A percentile compares a stretch with the other conserved stretches of the same genome.
phyloP scores from a whole-genome alignment of 1,284 basidiomycete genomes.

The Schizophyllum amplum region DNA sequence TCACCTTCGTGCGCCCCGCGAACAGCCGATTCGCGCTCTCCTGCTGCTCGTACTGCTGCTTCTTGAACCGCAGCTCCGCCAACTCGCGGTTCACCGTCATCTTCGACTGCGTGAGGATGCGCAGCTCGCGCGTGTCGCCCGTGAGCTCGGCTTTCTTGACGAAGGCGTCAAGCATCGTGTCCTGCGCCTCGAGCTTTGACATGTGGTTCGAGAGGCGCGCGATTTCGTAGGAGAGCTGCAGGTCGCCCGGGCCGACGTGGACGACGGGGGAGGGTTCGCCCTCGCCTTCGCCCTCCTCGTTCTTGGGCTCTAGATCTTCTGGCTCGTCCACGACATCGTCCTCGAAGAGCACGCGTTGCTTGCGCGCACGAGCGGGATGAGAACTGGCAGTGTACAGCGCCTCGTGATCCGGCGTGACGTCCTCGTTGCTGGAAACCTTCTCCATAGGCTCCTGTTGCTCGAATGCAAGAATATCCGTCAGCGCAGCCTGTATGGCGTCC shows the following conservation, averaged over 20 bases:
- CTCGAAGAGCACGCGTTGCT: conserved; percentile 29
- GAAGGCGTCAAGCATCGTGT: conserved; percentile 75
- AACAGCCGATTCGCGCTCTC: conserved; percentile 79
- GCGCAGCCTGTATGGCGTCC: conserved; percentile 89
- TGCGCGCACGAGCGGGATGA: conserved; percentile 10
- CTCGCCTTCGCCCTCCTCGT: conserved; percentile 36
- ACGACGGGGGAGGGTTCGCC: conserved; percentile 22
- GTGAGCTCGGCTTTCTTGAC: conserved; percentile 93
- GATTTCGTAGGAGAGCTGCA: conserved; percentile 82
- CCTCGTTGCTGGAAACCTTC: conserved; percentile 15
- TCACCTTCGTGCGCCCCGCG: conserved; percentile 70
- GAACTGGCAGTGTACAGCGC: conserved; percentile 1
- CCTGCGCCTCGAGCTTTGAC: conserved; percentile 70
- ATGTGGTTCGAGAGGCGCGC: conserved; percentile 69
- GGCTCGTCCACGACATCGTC: conserved; percentile 30
- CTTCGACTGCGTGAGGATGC: conserved; percentile 75
- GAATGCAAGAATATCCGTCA: conserved; percentile 88
- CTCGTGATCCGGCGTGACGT: conserved; percentile 1
- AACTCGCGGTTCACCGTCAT: conserved; percentile 77
- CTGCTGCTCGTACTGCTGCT: conserved; percentile 85
- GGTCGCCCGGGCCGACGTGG: conserved; percentile 57
- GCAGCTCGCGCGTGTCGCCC: conserved; percentile 81
- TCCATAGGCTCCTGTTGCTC: conserved; percentile 47
- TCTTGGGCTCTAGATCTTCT: conserved; percentile 29
- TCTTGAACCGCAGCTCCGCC: conserved; percentile 81